These are phyloP conservation scores for Diplodia scrobiculata DNA, from an alignment of 2,329 filamentous ascomycete species.

Conservation along the genomic window DNA sequence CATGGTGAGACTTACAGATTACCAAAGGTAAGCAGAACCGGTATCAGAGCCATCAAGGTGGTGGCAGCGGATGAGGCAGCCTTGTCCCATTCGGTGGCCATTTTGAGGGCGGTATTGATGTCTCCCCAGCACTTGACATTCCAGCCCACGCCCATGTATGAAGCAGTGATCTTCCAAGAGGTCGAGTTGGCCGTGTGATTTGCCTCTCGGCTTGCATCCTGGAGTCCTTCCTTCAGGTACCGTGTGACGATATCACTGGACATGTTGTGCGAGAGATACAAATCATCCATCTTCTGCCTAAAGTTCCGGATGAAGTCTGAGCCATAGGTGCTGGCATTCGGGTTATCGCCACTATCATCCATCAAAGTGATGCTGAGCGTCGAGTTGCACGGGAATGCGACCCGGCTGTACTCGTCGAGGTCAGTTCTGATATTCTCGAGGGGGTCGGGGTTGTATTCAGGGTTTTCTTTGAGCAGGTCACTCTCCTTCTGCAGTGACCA, in stretches of 20 bases:
- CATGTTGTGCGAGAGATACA: too few relatives aligned
- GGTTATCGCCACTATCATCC: rapidly evolving
- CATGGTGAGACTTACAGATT: not conserved
- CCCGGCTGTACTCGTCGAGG: not conserved
- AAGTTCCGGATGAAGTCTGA: not conserved
- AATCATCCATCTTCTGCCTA: not conserved
- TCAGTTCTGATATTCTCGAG: not conserved
- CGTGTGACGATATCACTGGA: not conserved
- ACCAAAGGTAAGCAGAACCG: not conserved
- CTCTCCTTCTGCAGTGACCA: not conserved
- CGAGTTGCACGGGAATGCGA: not conserved
- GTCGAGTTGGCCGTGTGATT: not conserved
- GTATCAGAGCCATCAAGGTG: constrained; percentile 6
- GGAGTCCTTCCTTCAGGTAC: not conserved
- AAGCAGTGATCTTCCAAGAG: not conserved
- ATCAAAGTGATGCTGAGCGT: not conserved
- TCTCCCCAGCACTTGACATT: not conserved
- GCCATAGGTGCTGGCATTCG: not conserved
- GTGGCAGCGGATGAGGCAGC: constrained; percentile 5
- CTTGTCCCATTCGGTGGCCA: constrained; percentile 9
- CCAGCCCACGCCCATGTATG: constrained; percentile 3
- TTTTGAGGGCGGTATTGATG: not conserved
- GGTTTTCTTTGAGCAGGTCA: too few relatives aligned
- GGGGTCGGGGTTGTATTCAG: not conserved
- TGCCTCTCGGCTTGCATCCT: not conserved